A percentile compares a stretch with the other conserved stretches of the same genome.
Conservation (phyloP, 352 stramenopile genomes). For the Aphanomyces euteiches region DNA sequence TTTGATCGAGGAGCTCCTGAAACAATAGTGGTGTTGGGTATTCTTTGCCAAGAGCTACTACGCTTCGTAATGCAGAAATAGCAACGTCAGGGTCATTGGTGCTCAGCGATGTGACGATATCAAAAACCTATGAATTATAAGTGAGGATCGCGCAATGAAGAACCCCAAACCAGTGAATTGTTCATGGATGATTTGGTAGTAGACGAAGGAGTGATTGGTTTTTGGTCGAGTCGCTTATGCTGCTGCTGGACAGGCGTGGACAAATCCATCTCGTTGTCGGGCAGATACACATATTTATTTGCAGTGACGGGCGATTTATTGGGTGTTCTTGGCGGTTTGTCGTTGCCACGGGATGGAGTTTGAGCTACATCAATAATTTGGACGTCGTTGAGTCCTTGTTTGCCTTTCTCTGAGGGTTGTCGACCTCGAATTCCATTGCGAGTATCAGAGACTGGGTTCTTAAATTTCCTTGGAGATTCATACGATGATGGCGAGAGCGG, state of each 20-base stretch:
- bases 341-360: no score
- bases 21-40: constrained; percentile 79
- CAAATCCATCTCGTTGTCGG: neutral
- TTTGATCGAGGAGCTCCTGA: constrained; percentile 72
- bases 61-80: constrained; percentile 66
- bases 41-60: constrained; percentile 81
- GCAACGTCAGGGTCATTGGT: constrained; percentile 77
- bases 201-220: constrained; percentile 27
- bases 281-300: no score
- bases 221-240: constrained; percentile 8
- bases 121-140: constrained; percentile 20
- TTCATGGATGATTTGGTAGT: constrained; percentile 27
- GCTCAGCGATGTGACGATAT: constrained; percentile 48
- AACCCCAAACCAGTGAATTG: constrained; percentile 17
- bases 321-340: no score
- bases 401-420: no score
- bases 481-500: no score
- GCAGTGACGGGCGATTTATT: no score
- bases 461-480: no score
- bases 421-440: no score
- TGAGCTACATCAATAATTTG: no score
- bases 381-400: no score
- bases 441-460: no score
- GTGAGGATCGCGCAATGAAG: neutral
- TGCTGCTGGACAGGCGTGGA: neutral